These are phyloP conservation scores for Gynostemma pentaphyllum DNA, from an alignment of 306 rosid species.

Conservation along the genomic window DNA sequence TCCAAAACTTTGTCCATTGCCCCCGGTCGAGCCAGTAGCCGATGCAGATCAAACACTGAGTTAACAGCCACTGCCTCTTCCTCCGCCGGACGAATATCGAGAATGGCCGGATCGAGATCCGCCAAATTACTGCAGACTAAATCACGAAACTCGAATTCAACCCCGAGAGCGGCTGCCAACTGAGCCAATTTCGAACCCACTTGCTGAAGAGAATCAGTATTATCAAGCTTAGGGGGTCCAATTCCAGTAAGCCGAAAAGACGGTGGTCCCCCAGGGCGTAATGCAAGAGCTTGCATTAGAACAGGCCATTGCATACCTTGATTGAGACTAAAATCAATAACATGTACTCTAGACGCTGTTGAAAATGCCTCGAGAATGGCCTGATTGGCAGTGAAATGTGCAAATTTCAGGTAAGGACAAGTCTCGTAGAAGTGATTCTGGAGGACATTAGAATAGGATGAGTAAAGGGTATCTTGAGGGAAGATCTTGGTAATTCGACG, in stretches of 20 bases:
- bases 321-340: slow-evolving; percentile 65
- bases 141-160: slow-evolving; percentile 6
- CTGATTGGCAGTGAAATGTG: slow-evolving; percentile 87
- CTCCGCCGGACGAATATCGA: not conserved
- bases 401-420: slow-evolving; percentile 75
- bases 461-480: slow-evolving; percentile 34
- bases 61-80: slow-evolving; percentile 11
- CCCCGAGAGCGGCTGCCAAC: not conserved
- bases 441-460: slow-evolving; percentile 41
- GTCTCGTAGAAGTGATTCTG: slow-evolving; percentile 82
- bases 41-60: slow-evolving; percentile 12
- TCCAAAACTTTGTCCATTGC: slow-evolving; percentile 12
- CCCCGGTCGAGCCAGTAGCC: slow-evolving; percentile 7
- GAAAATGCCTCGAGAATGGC: slow-evolving; percentile 75
- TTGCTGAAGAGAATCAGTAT: slow-evolving; percentile 7
- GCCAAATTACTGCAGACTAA: not conserved
- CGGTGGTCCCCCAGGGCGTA: slow-evolving; percentile 5
- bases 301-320: slow-evolving; percentile 39
- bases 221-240: slow-evolving; percentile 4
- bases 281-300: slow-evolving; percentile 15
- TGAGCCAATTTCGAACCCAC: slow-evolving; percentile 11
- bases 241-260: slow-evolving; percentile 56
- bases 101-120: slow-evolving; percentile 3
- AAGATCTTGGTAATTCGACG: slow-evolving; percentile 43
- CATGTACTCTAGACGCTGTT: slow-evolving; percentile 48